Evolutionary conservation across 2,329 filamentous ascomycete genomes (phyloP), one percentile per base, ranked within the genome.

Genomic region (Myriangium duriaei): DNA sequence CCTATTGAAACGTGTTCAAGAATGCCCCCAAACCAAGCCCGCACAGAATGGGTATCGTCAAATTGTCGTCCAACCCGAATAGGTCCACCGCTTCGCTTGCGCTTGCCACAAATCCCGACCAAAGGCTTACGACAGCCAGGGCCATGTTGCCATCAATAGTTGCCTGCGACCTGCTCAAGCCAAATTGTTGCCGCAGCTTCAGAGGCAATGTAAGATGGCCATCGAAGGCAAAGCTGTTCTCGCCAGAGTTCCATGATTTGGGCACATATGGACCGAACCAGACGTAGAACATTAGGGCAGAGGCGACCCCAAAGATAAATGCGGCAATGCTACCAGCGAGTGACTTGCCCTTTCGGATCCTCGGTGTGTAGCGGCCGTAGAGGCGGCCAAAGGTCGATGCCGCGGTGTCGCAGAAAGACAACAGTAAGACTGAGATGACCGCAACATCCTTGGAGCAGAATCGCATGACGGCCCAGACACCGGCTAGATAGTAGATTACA

Each of bases 331-430:
- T 91, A 1, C 91, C 91, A 12, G 91, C 91, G 17, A 96, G 66
- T 43, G 85, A 93, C 72, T 98, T 98, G 30, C 87, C 87, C 45
- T 72, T 72, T 44, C 91, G 76, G 39, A 98, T 72, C 37, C 81
- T 74, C 26, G 83, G 83, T 2, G 91, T 98, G 56, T 95, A 87
- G 45, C 80, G 74, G 30, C 91, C 91, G 63, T 83, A 96, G 11
- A 88, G 67, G 39, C 91, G 75, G 37, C 91, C 91, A 54, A 98
- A 87, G 0, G 91, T 98, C 55, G 81, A 91, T 35, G 91, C 91
- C 24, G 91, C 91, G 1, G 91, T 96, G 58, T 98, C 91, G 61
- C 91, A 98, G 91, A 91, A 98, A 54, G 83, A 92, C 15, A 98
- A 74, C 29, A 98, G 72, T 51, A 98, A 67, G 30, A 96, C 81